Evolutionary conservation across 2,329 filamentous ascomycete species (phyloP).

Genomic region (Fusarium nematophilum): DNA sequence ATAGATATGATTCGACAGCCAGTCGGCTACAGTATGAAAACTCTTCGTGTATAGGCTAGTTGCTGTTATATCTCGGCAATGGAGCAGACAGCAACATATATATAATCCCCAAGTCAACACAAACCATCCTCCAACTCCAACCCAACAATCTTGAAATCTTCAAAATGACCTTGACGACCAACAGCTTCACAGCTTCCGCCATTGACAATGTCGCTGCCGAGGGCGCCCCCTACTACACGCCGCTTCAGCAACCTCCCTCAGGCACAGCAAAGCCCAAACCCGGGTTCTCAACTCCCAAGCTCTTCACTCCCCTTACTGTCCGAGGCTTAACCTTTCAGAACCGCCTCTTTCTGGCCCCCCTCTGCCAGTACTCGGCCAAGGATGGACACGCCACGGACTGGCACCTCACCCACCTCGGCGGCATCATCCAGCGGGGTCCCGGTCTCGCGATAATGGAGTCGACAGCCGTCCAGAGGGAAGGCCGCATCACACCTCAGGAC

Average conservation of each 20-base stretch:
- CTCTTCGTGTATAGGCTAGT: too few species aligned
- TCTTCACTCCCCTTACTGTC: constrained; percentile 59
- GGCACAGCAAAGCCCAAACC: constrained; percentile 57
- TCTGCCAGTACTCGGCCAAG: constrained; percentile 58
- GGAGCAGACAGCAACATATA: too few species aligned
- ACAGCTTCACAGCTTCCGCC: too few species aligned
- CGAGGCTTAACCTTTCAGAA: constrained; percentile 57
- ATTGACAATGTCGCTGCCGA: constrained; percentile 44
- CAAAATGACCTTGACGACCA: too few species aligned
- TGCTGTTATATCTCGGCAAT: too few species aligned
- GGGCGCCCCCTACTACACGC: constrained; percentile 58
- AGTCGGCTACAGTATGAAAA: too few species aligned
- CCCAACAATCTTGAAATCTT: too few species aligned
- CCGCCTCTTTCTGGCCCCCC: constrained; percentile 56
- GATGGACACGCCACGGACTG: constrained; percentile 72
- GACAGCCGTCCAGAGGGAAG: constrained; percentile 71
- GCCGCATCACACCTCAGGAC: constrained; percentile 80
- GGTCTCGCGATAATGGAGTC: constrained; percentile 76
- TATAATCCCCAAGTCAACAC: too few species aligned
- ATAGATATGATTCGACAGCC: too few species aligned
- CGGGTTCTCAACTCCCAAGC: constrained; percentile 46
- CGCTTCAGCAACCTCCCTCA: constrained; percentile 55
- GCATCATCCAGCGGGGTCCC: constrained; percentile 74
- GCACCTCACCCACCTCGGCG: constrained; percentile 79
- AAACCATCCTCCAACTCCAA: too few species aligned